Conservation (phyloP, 805 yeast genomes). For the Ogataea methylovora region DNA sequence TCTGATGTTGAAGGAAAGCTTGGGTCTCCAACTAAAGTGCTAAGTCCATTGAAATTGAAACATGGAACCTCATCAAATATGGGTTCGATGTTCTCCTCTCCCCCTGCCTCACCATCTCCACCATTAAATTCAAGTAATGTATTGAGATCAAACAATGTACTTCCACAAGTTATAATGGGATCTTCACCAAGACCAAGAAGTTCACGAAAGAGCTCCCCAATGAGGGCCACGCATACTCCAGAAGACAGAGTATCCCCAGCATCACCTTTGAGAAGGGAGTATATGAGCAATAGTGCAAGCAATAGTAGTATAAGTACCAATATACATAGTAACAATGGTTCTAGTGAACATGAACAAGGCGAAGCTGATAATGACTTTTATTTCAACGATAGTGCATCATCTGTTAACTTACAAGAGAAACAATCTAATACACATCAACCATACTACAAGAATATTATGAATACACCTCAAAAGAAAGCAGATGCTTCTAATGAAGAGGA, state of each 20-base stretch:
- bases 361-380: conserved; percentile 21
- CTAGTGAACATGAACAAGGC: conserved; percentile 8
- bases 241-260: conserved; percentile 2
- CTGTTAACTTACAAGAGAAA: not conserved
- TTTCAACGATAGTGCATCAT: conserved; percentile 11
- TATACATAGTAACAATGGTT: not conserved
- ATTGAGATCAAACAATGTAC: not conserved
- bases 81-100: too few relatives aligned
- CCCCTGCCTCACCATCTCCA: not conserved
- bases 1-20: not conserved
- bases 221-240: conserved; percentile 5
- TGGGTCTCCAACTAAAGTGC: not conserved
- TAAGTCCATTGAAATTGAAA: conserved; percentile 1
- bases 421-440: not conserved
- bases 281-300: not conserved
- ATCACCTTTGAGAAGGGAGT: conserved; percentile 8
- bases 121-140: not conserved
- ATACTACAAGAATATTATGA: not conserved
- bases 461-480: not conserved
- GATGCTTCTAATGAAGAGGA: not conserved
- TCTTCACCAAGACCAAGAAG: conserved; percentile 23
- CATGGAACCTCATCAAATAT: too few relatives aligned
- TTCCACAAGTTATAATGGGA: conserved; percentile 12
- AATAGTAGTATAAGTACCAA: not conserved
- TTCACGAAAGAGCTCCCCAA: conserved; percentile 19